Evolutionary conservation across 805 yeast genomes (phyloP), one percentile per base, ranked within the genome.

Genomic region (Ogataea minuta): DNA sequence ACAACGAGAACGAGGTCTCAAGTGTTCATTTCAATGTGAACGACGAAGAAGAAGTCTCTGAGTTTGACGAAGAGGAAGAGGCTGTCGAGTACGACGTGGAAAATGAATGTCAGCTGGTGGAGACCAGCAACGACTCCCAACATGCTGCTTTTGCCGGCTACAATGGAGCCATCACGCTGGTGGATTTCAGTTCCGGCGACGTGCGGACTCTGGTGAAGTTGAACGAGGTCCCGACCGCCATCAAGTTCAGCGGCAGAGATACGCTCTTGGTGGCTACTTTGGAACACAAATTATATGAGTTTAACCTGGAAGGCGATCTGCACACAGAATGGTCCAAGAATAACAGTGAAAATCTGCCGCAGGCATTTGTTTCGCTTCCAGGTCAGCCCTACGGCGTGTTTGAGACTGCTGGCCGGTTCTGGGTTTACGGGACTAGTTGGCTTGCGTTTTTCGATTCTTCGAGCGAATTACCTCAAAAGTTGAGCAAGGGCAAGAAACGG

Each of bases 361-460:
- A 67, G 25, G 77, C 78, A 45, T 79, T 84, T 45, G 56, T 71
- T 12, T 59, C 67, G 2, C 66, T 75, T 37, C 74, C 73, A 12
- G 91, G 84, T 41, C 79, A 82, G 51, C 81, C 95, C 39, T 71
- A 76, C 43, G 96, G 95, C 11, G 60, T 85, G 9, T 86, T 84
- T 55, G 54, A 59, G 3, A 61, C 64, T 23, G 49, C 63, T 1
- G 53, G 49, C 14, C 70, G 76, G 40, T 65, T 84, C 11, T 91
- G 96, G 96, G 63, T 88, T n/a, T 89, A 86, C 76, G 95, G 96
- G 2, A 71, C 84, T 14, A 76, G 76, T 36, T 91, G 96, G 95
- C 49, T 90, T 11, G 75, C 83, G 4, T 84, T 75, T 58, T 72
- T 91, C 34, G 91, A 91, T 59, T 62, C 85, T 48, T 59, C 71